Evolutionary conservation across 192 early-diverging fungal species (phyloP), one percentile per base, ranked within the genome.

Genomic region (Backusella liffmaniae): DNA sequence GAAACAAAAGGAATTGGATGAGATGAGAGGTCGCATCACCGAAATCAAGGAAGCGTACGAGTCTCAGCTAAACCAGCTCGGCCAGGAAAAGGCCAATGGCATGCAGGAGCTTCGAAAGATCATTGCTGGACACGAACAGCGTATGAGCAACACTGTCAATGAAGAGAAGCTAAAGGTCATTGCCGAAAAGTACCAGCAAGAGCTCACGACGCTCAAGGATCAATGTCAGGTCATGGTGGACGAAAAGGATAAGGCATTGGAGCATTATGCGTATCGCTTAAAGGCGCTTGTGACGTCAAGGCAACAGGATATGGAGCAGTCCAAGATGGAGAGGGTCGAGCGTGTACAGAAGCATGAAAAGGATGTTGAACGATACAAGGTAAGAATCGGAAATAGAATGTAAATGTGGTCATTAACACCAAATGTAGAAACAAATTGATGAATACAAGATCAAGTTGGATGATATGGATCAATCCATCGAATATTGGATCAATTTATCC

Each of bases 201-300:
- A 79, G 35, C 51, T 79, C 16, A 49, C 12, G 0, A 23, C 53
- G 1, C 18, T 79, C 23, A 67, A 79, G 56, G 49, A 73, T 9
- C 77, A 79, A 53, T 79, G 74, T n/a, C 77, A 79, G 42, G 6
- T 13, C 30, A 34, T 79, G 23, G 37, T 79, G 1, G 73, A 79
- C 46, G 51, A 32, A 5, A 79, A 79, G 23, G 77, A 79, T 44
- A 42, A 53, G 7, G 77, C 68, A 21, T 70, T 79, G 29, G 77
- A 79, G 16, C 73, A 67, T 44, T 74, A 79, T 51, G 77, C 77
- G 13, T 79, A 74, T 66, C 66, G 77, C 18, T 39, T 79, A 15
- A 79, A 66, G 37, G 66, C 72, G 2, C 36, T 79, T 10, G 65
- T 41, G 6, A 68, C 68, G 0, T 36, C 72, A 23, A 65, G 66